Base-by-base conservation (phyloP, 345 rosid genomes). In the Syzygium grande region DNA sequence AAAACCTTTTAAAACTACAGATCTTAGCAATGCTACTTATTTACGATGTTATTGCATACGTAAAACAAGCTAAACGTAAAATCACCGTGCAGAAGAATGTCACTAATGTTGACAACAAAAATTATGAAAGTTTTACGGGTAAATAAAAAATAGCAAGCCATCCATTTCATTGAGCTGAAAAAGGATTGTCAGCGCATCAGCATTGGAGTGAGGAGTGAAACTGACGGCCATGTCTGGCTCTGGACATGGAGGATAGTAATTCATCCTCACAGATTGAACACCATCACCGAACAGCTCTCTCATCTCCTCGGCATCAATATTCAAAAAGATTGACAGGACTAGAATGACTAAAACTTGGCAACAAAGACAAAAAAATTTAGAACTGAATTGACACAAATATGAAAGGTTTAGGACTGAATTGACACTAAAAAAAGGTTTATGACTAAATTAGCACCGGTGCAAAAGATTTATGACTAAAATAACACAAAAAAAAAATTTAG, bases 181-280 rank as follows among this genome's bases (percentile, higher is more conserved):
- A 41, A 88, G 91, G 22, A 91, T 87, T 0, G 84, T 89, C 17
- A 80, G 34, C 38, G 89, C 91, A 86, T n/a, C 88, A 19, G 90
- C 91, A 86, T 91, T 88, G 21, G 91, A 90, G 89, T 91, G 91
- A 54, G 93, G 92, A 77, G 90, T 87, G 77, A 92, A 90, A 13
- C 92, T 90, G 11, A 91, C 89, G 15, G 92, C 86, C 88, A 78
- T 88, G 43, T 91, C 89, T 30, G 94, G 93, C 88, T 91, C 88
- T 22, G 95, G 91, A 79, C 94, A 91, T 46, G 92, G 89, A 12
- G 92, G 94, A 83, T 92, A 92, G 88, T 90, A 92, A 78, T 92
- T 92, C 90, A 93, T 93, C 85, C 94, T 92, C 86, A 92, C 86
- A 54, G 94, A 61, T 85, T 90, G 94, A 84, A 89, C 87, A 38